Conservation (phyloP, 805 yeast genomes). For the Teunomyces barrocoloradensis region DNA sequence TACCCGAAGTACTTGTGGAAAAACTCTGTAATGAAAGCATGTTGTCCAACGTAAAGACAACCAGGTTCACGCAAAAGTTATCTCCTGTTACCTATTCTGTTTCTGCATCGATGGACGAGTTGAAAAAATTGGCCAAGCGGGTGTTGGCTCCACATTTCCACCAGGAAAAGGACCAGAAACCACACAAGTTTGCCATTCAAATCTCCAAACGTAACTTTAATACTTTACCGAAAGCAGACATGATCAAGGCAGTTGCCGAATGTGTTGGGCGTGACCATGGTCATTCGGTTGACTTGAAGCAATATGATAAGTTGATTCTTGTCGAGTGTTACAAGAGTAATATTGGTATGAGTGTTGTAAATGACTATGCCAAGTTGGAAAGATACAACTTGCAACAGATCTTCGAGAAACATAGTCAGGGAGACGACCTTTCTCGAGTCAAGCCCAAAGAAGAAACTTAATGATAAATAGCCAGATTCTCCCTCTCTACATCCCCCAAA, state of each 20-base stretch:
- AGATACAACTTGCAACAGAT: slow-evolving; percentile 83
- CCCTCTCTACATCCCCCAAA: background rate
- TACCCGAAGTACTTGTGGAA: slow-evolving; percentile 70
- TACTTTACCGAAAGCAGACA: slow-evolving; percentile 65
- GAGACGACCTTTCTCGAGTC: slow-evolving; percentile 12
- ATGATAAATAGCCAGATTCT: background rate
- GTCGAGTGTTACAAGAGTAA: slow-evolving; percentile 88
- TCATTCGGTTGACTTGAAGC: slow-evolving; percentile 77
- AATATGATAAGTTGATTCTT: slow-evolving; percentile 72
- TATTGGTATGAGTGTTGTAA: slow-evolving; percentile 83
- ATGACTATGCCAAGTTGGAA: slow-evolving; percentile 57
- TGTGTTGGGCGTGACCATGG: slow-evolving; percentile 66
- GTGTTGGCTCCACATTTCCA: slow-evolving; percentile 74
- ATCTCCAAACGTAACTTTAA: slow-evolving; percentile 77
- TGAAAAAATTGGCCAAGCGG: slow-evolving; percentile 54
- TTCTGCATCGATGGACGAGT: slow-evolving; percentile 66
- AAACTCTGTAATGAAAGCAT: slow-evolving; percentile 60
- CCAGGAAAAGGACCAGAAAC: slow-evolving; percentile 34
- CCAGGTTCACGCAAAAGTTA: slow-evolving; percentile 72
- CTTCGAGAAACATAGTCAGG: slow-evolving; percentile 45
- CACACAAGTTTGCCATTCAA: slow-evolving; percentile 71
- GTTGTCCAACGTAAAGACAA: slow-evolving; percentile 52
- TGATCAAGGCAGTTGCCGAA: slow-evolving; percentile 70
- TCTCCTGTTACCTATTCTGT: slow-evolving; percentile 79
- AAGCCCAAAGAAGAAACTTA: slow-evolving; percentile 4